Base-by-base conservation (phyloP, 139 green algal genomes). In the Microglena sp. region DNA sequence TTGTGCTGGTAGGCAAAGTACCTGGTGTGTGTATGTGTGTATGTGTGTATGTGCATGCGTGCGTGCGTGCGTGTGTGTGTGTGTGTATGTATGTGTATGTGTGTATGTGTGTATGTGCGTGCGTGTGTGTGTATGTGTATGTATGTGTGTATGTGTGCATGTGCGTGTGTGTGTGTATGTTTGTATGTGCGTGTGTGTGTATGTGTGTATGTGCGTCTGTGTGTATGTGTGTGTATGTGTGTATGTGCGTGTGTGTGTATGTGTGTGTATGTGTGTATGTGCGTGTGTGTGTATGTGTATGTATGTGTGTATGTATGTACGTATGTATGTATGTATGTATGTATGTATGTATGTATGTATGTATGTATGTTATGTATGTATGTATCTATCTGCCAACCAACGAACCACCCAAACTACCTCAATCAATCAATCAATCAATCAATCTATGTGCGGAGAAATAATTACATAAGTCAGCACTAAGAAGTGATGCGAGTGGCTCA, bases 1-100 rank as follows among this genome's bases (percentile, higher is more conserved):
- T 65, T 65, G 58, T 65, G 58, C 34, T 65, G 58, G 34, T 65
- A 27, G 5, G 22, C 33, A 36, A 65, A 65, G 33, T 65, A 65
- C 58, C 58, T 50, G 22, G 59, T 26, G 59, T 22, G 4, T 53
- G 59, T 34, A 35, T 26, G 28, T 30, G 59, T 54, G 59, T 45
- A 35, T 24, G 28, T 33, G 59, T 50, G 59, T 45, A 4, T 21
- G 33, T 53, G 59, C 35, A 15, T 62, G 7, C 8, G 29, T 33
- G 55, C 27, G 4, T 29, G 36, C 36, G 55, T 33, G 55, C n/a
- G 55, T 18, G 55, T 62, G 55, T 62, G 55, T 15, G 55, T 62
- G 55, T 34, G 18, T 5, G 8, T 62, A 29, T 62, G 55, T 5
- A 28, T 5, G 36, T 26, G 55, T 36, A 22, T 43, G 28, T 26